A percentile compares a stretch with the other conserved stretches of the same genome.
Evolutionary conservation across 2,329 filamentous ascomycete species (phyloP).

Genomic region (Tolypocladium sp.): DNA sequence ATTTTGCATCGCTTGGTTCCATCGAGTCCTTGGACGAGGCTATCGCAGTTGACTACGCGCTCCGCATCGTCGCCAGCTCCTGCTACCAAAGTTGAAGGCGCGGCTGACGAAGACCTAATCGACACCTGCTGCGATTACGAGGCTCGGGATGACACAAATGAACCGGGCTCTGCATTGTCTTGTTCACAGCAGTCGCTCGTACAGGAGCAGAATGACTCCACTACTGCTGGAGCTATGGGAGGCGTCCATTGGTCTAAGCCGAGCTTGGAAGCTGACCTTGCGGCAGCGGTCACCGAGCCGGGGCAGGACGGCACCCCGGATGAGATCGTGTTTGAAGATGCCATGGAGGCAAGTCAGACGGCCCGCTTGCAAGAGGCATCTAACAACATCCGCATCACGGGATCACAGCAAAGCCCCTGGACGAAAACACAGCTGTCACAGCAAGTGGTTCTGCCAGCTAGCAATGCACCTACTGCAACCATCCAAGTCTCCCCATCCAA

Average conservation of each 20-base stretch:
- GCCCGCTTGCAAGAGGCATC: not conserved
- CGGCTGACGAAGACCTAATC: not conserved
- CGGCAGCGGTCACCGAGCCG: not conserved
- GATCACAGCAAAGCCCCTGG: conserved; percentile 9
- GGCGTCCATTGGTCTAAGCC: not conserved
- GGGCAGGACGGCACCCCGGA: too few species aligned
- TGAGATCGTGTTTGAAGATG: too few species aligned
- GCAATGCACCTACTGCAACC: not conserved
- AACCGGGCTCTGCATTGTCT: too few species aligned
- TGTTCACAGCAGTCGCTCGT: not conserved
- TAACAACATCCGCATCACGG: not conserved
- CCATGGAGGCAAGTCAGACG: not conserved
- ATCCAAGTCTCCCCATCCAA: not conserved
- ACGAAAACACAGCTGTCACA: not conserved
- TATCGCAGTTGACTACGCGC: conserved; percentile 4
- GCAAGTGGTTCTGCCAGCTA: not conserved
- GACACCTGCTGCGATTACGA: not conserved
- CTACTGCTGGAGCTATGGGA: not conserved
- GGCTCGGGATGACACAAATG: not conserved
- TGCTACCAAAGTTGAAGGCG: not conserved
- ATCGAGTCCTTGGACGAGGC: conserved; percentile 13
- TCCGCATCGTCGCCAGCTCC: not conserved
- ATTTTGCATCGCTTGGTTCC: conserved; percentile 14
- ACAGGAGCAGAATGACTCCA: not conserved
- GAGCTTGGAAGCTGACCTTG: not conserved